These are phyloP conservation scores for Bipolaris sorokiniana DNA, from an alignment of 2,329 filamentous ascomycete species.

Conservation along the genomic window DNA sequence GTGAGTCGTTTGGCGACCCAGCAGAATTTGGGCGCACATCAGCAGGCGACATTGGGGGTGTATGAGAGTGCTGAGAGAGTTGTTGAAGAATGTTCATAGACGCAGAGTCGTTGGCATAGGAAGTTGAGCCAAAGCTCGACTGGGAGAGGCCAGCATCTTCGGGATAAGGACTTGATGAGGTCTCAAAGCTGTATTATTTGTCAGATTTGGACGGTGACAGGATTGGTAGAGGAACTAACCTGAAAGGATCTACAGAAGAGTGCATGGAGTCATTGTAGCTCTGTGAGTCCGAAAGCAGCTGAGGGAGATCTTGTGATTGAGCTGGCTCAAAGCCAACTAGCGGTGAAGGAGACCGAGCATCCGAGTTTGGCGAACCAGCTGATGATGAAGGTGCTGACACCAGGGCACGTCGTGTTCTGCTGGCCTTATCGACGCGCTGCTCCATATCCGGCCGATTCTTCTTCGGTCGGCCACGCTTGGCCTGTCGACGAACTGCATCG, in stretches of 20 bases:
- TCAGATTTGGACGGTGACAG: slow-evolving; percentile 21
- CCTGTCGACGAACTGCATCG: slow-evolving; percentile 71
- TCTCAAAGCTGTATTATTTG: slow-evolving; percentile 34
- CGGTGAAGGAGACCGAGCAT: slow-evolving; percentile 37
- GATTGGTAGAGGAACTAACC: slow-evolving; percentile 12
- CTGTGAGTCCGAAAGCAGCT: slow-evolving; percentile 27
- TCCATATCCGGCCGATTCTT: slow-evolving; percentile 67
- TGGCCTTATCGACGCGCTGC: slow-evolving; percentile 63
- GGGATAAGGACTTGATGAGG: slow-evolving; percentile 38
- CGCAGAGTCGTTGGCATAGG: slow-evolving; percentile 38
- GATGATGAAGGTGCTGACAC: slow-evolving; percentile 45
- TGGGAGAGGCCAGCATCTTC: slow-evolving; percentile 28
- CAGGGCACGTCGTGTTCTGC: slow-evolving; percentile 55
- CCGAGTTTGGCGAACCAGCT: slow-evolving; percentile 42
- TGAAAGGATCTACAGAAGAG: slow-evolving; percentile 42
- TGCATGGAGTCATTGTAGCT: slow-evolving; percentile 40
- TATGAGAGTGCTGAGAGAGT: slow-evolving; percentile 44
- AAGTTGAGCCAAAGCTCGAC: slow-evolving; percentile 39
- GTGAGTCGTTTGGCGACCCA: slow-evolving; percentile 29
- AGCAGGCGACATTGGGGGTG: slow-evolving; percentile 47
- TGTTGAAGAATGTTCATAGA: slow-evolving; percentile 46
- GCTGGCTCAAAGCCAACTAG: slow-evolving; percentile 33
- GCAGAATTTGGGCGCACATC: slow-evolving; percentile 37
- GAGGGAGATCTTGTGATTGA: slow-evolving; percentile 29
- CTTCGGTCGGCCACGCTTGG: slow-evolving; percentile 70